Evolutionary conservation across 2,329 filamentous ascomycete species (phyloP).

Genomic region (Fusarium redolens): DNA sequence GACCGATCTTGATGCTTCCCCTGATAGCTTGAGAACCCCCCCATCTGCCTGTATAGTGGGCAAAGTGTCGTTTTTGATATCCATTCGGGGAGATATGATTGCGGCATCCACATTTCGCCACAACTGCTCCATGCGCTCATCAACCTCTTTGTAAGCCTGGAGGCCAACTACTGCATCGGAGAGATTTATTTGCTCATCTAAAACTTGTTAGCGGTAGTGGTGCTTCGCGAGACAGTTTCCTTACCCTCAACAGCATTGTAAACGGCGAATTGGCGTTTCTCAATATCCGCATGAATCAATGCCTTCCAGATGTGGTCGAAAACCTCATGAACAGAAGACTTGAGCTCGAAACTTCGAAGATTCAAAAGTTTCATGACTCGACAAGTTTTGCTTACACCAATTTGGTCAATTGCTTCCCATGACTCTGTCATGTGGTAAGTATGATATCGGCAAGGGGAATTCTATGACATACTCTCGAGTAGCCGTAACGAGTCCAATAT

Average conservation of each 20-base stretch:
- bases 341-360: constrained; percentile 73
- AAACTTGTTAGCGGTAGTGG: constrained; percentile 27
- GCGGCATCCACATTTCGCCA: constrained; percentile 72
- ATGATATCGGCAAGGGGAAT: not conserved
- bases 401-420: constrained; percentile 66
- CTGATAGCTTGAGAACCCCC: constrained; percentile 57
- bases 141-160: constrained; percentile 69
- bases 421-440: constrained; percentile 56
- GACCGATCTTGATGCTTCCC: constrained; percentile 58
- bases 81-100: constrained; percentile 70
- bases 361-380: constrained; percentile 74
- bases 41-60: constrained; percentile 56
- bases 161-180: constrained; percentile 66
- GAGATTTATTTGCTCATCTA: constrained; percentile 65
- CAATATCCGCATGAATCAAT: constrained; percentile 71
- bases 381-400: constrained; percentile 71
- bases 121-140: constrained; percentile 68
- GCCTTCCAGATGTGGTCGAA: constrained; percentile 78
- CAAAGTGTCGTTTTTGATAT: constrained; percentile 49
- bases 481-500: constrained; percentile 67
- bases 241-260: constrained; percentile 62
- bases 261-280: constrained; percentile 67
- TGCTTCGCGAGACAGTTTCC: not conserved
- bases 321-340: constrained; percentile 72
- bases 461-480: constrained; percentile 62